A percentile compares a stretch with the other conserved stretches of the same genome.
Evolutionary conservation across 495 filamentous ascomycete genomes (phyloP).

Genomic region (Tuber calosporum): DNA sequence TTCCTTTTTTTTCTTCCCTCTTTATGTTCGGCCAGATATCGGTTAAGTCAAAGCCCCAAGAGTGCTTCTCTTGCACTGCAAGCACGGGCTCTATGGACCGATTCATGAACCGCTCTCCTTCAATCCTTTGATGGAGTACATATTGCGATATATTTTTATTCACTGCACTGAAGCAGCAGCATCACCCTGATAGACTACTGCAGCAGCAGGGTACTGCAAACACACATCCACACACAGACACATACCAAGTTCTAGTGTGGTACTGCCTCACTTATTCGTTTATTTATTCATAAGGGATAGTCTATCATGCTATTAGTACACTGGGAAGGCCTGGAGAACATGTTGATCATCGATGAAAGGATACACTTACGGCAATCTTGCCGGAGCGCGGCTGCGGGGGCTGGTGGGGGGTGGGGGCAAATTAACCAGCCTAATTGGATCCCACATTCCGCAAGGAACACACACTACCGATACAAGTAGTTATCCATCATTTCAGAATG

Average conservation of each 20-base stretch:
- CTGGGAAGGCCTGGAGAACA: neutral
- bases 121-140: neutral
- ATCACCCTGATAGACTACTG: neutral
- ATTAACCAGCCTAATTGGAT: neutral
- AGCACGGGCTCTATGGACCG: neutral
- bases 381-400: neutral
- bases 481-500: neutral
- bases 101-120: neutral
- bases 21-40: neutral
- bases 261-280: neutral
- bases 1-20: neutral
- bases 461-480: neutral
- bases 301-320: neutral
- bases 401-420: neutral
- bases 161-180: neutral
- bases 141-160: neutral
- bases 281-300: neutral
- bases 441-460: slow-evolving; percentile 1
- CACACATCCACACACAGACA: neutral
- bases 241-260: neutral
- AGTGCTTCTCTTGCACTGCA: neutral
- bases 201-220: neutral
- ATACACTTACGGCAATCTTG: neutral
- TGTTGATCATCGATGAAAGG: neutral
- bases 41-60: neutral